Conservation (phyloP, 1,284 basidiomycete species). For the Agaricales sp. region DNA sequence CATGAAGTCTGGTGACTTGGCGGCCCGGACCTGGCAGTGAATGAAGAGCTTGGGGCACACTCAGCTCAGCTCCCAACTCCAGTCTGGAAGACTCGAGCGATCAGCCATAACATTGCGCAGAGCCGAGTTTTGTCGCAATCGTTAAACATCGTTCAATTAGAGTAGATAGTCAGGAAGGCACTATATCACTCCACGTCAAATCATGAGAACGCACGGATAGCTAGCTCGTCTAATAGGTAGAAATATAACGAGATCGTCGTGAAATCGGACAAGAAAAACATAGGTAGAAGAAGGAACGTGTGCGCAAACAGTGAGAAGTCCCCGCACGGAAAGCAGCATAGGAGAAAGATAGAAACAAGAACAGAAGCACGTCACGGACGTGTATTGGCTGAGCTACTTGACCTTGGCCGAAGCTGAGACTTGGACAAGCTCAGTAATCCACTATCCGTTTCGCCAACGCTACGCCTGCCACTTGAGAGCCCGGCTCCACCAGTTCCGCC, state of each 20-base stretch:
- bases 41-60: too few species aligned
- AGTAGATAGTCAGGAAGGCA: too few species aligned
- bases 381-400: background rate
- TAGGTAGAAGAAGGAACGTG: background rate
- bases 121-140: too few species aligned
- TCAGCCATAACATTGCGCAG: too few species aligned
- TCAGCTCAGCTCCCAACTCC: too few species aligned
- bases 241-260: background rate
- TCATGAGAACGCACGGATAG: too few species aligned
- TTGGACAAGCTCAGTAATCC: slow-evolving; percentile 10
- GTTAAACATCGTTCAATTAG: too few species aligned
- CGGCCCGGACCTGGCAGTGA: too few species aligned
- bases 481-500: slow-evolving; percentile 4
- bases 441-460: slow-evolving; percentile 26
- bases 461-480: slow-evolving; percentile 34
- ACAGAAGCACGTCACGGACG: background rate
- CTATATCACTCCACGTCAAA: too few species aligned
- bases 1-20: background rate
- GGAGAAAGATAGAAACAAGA: background rate
- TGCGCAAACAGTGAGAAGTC: background rate
- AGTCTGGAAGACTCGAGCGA: too few species aligned
- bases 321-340: background rate
- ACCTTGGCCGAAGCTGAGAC: background rate
- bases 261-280: background rate
- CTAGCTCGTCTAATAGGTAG: too few species aligned